Evolutionary conservation across 495 filamentous ascomycete genomes (phyloP).

Genomic region (Neurospora sp.): DNA sequence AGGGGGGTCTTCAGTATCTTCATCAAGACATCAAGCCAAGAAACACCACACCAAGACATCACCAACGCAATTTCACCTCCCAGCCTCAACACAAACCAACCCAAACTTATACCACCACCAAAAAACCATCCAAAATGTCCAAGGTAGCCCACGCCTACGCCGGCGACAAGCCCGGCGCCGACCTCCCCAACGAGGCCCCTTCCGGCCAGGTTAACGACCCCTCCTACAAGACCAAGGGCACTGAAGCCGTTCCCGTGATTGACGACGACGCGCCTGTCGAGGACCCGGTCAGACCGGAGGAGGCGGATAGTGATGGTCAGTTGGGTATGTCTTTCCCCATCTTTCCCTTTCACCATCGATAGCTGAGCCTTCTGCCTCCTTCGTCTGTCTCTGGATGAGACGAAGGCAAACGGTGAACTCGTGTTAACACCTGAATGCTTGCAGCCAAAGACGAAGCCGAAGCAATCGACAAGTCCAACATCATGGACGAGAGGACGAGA

Average conservation of each 20-base stretch:
- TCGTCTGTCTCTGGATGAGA: too few relatives aligned
- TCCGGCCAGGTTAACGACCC: constrained; percentile 20
- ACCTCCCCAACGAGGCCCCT: constrained; percentile 9
- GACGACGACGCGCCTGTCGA: constrained; percentile 40
- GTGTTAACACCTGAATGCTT: too few relatives aligned
- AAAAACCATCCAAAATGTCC: constrained; percentile 15
- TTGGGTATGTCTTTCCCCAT: too few relatives aligned
- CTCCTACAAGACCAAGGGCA: constrained; percentile 24
- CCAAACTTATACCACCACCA: too few relatives aligned
- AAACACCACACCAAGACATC: background rate
- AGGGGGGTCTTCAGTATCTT: too few relatives aligned
- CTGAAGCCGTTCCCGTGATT: constrained; percentile 39
- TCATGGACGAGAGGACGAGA: constrained; percentile 38
- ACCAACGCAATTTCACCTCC: background rate
- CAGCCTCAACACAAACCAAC: too few relatives aligned
- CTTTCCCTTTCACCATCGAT: too few relatives aligned
- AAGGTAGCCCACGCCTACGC: constrained; percentile 12
- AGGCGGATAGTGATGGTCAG: constrained; percentile 39
- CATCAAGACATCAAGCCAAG: too few relatives aligned
- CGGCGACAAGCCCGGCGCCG: constrained; percentile 13
- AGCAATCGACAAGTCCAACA: constrained; percentile 42
- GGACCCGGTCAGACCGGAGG: constrained; percentile 32
- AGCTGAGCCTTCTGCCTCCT: too few relatives aligned
- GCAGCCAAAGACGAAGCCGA: constrained; percentile 43
- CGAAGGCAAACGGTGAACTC: too few relatives aligned